Conservation (phyloP, 2,329 filamentous ascomycete species). For the Elsinoe batatas region DNA sequence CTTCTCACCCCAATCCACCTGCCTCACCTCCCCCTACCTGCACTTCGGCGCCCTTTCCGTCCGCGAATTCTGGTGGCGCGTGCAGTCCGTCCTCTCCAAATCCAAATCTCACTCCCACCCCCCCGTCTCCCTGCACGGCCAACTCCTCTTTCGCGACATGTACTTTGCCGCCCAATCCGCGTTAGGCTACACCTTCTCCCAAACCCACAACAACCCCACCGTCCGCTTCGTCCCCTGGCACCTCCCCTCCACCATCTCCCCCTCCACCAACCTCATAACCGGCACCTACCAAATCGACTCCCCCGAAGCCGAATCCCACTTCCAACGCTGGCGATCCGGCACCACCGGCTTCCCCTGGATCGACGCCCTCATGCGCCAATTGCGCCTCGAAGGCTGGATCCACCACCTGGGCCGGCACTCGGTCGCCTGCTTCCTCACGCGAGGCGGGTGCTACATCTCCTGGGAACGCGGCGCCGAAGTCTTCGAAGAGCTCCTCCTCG, state of each 20-base stretch:
- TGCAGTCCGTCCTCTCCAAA: slow-evolving; percentile 50
- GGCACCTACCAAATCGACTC: slow-evolving; percentile 56
- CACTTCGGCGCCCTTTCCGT: slow-evolving; percentile 66
- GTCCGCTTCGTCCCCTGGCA: slow-evolving; percentile 75
- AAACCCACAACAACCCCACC: slow-evolving; percentile 55
- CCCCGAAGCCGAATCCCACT: slow-evolving; percentile 52
- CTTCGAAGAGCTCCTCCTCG: slow-evolving; percentile 65
- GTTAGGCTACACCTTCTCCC: slow-evolving; percentile 53
- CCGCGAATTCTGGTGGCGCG: slow-evolving; percentile 63
- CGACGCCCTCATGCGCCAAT: slow-evolving; percentile 68
- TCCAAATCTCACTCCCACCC: slow-evolving; percentile 49
- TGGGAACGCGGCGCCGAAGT: slow-evolving; percentile 73
- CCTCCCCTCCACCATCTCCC: slow-evolving; percentile 51
- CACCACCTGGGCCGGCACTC: slow-evolving; percentile 68
- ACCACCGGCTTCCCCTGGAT: slow-evolving; percentile 71
- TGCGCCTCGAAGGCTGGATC: slow-evolving; percentile 64
- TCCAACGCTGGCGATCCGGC: slow-evolving; percentile 59
- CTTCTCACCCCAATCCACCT: slow-evolving; percentile 63
- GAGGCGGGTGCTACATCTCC: slow-evolving; percentile 66
- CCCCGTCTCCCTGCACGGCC: slow-evolving; percentile 61
- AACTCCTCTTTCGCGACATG: slow-evolving; percentile 72
- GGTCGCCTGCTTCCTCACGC: slow-evolving; percentile 72
- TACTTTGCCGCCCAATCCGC: slow-evolving; percentile 69
- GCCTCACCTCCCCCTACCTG: slow-evolving; percentile 60
- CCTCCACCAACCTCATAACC: slow-evolving; percentile 40